Conservation (phyloP, 148 eudicot genomes). For the Fagopyrum homotropicum region DNA sequence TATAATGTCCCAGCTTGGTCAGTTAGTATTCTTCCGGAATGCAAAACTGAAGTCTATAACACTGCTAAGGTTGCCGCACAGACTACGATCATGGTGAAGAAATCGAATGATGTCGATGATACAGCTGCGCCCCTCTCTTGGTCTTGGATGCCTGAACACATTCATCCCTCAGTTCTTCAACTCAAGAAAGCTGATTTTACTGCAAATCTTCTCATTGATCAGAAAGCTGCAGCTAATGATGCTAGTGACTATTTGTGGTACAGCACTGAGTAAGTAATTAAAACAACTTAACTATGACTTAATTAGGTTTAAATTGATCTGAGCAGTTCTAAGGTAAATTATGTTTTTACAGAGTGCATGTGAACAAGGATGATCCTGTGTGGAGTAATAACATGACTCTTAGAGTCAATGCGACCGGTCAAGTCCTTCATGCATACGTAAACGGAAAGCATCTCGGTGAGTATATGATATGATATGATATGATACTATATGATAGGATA, state of each 20-base stretch:
- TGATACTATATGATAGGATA: no score
- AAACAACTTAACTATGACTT: background rate
- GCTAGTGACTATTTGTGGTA: slow-evolving; percentile 62
- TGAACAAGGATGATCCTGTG: slow-evolving; percentile 15
- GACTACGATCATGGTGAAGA: slow-evolving; percentile 27
- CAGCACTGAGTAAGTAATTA: slow-evolving; percentile 39
- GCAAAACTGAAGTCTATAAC: slow-evolving; percentile 44
- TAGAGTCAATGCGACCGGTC: slow-evolving; percentile 21
- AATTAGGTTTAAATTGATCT: no score
- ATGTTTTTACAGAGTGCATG: slow-evolving; percentile 1
- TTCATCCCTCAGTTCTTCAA: slow-evolving; percentile 17
- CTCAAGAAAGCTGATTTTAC: slow-evolving; percentile 22
- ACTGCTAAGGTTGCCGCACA: slow-evolving; percentile 56
- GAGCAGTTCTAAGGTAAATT: background rate
- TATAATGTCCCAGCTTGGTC: slow-evolving; percentile 70
- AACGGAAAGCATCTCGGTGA: slow-evolving; percentile 24
- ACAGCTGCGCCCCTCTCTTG: slow-evolving; percentile 16
- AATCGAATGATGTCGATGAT: slow-evolving; percentile 33
- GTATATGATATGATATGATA: background rate
- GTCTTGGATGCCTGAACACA: slow-evolving; percentile 32
- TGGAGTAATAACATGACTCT: slow-evolving; percentile 18
- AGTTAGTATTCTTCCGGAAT: slow-evolving; percentile 71
- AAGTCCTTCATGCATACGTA: slow-evolving; percentile 23
- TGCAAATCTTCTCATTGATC: slow-evolving; percentile 43
- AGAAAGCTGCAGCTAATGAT: slow-evolving; percentile 48